Conservation (phyloP, 1,284 basidiomycete species). For the Heterobasidion parviporum region DNA sequence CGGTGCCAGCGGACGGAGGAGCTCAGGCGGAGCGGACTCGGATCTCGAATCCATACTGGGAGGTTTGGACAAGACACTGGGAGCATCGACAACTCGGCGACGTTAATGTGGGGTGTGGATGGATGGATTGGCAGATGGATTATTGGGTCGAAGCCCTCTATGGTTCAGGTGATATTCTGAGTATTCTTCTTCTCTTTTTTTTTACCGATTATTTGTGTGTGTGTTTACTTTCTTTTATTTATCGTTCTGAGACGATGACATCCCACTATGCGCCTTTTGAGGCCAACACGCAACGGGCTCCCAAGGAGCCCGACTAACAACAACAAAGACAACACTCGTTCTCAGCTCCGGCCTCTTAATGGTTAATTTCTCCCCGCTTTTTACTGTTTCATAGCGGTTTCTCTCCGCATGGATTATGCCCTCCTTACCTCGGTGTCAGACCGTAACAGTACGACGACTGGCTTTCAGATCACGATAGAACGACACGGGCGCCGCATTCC, state of each 20-base stretch:
- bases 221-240: constrained; percentile 1
- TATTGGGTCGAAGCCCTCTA: neutral
- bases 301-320: constrained; percentile 3
- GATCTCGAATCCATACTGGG: constrained; percentile 13
- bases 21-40: constrained; percentile 26
- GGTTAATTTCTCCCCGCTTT: neutral
- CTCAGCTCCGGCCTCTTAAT: neutral
- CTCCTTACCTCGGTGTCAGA: constrained; percentile 3
- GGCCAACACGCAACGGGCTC: neutral
- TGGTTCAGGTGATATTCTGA: neutral
- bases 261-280: neutral
- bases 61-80: constrained; percentile 8
- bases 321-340: neutral
- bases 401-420: neutral
- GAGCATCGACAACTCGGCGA: neutral
- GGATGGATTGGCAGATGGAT: neutral
- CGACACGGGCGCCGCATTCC: neutral
- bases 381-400: constrained; percentile 1
- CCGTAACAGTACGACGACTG: neutral
- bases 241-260: constrained; percentile 1
- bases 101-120: neutral
- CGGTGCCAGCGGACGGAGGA: constrained; percentile 37
- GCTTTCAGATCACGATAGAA: neutral
- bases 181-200: constrained; percentile 4
- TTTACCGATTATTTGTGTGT: constrained; percentile 2